A percentile compares a stretch with the other conserved stretches of the same genome.
Evolutionary conservation across 164 flowering plant genomes (phyloP).

Genomic region (Euptelea pleiosperma): DNA sequence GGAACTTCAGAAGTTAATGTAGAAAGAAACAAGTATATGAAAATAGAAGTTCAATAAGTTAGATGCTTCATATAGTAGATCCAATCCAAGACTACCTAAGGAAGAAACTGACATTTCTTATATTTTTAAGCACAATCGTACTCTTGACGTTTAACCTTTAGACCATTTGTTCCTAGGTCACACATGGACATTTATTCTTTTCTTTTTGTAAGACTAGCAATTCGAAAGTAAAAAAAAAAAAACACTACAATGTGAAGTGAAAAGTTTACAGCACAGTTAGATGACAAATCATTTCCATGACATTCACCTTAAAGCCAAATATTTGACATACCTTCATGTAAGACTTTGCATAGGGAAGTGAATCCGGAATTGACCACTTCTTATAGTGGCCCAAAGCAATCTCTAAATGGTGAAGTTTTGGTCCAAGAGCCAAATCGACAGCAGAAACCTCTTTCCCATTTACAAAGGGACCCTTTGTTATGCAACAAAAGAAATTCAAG

Average conservation of each 20-base stretch:
- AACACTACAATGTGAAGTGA: conserved; percentile 1
- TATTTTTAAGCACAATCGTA: no score
- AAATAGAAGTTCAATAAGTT: no score
- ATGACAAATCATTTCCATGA: background rate
- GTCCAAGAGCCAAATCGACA: conserved; percentile 85
- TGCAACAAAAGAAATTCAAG: conserved; percentile 11
- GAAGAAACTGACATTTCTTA: no score
- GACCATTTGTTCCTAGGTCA: no score
- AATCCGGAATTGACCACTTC: conserved; percentile 86
- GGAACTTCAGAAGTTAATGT: no score
- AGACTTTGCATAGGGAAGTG: conserved; percentile 65
- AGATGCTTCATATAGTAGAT: no score
- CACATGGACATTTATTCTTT: no score
- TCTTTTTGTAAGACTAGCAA: no score
- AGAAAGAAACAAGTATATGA: no score
- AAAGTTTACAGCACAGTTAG: background rate
- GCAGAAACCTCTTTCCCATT: conserved; percentile 76
- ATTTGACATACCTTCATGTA: conserved; percentile 78
- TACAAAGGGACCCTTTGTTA: conserved; percentile 79
- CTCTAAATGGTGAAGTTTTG: conserved; percentile 90
- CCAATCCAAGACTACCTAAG: no score
- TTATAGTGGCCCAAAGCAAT: conserved; percentile 86
- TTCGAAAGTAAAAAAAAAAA: no score
- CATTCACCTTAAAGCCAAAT: background rate
- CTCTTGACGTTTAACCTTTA: no score